Percentiles rank a stretch among this genome's conserved stretches.
phyloP scores from a whole-genome alignment of 257 asterid species.

The Solanum lignicaule region DNA sequence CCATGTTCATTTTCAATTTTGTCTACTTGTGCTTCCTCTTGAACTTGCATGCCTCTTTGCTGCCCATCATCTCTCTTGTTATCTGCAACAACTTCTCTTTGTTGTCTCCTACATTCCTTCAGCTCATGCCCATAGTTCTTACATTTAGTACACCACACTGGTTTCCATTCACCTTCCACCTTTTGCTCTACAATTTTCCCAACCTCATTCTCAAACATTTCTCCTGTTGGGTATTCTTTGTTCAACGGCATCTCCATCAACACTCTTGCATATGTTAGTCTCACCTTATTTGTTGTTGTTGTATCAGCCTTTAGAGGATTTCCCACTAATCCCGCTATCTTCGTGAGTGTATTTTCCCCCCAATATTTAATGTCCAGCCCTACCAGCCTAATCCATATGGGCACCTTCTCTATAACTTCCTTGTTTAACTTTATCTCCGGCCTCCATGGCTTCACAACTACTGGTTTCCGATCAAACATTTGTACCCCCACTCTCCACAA shows the following conservation, averaged over 20 bases:
- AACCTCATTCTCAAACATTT: too few relatives aligned
- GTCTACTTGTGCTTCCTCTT: too few relatives aligned
- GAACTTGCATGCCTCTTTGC: too few relatives aligned
- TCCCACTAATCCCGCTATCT: background rate
- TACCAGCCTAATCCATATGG: background rate
- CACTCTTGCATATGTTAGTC: background rate
- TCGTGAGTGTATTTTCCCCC: background rate
- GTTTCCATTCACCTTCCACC: background rate
- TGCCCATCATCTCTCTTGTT: too few relatives aligned
- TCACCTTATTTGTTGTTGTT: background rate
- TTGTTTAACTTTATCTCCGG: too few relatives aligned
- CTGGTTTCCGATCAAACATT: background rate
- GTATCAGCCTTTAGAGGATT: background rate
- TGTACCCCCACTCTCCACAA: background rate
- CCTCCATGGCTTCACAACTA: background rate
- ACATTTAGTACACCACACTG: background rate
- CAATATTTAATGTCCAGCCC: background rate
- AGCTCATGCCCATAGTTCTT: background rate
- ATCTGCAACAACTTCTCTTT: background rate
- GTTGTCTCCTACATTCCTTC: background rate
- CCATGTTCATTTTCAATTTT: too few relatives aligned
- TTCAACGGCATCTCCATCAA: too few relatives aligned
- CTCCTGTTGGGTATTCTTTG: background rate
- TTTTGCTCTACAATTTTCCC: background rate
- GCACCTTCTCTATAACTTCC: background rate